A percentile compares a stretch with the other conserved stretches of the same genome.
These are phyloP conservation scores for Xylaria sp. DNA, from an alignment of 495 filamentous ascomycete genomes.

Conservation along the genomic window DNA sequence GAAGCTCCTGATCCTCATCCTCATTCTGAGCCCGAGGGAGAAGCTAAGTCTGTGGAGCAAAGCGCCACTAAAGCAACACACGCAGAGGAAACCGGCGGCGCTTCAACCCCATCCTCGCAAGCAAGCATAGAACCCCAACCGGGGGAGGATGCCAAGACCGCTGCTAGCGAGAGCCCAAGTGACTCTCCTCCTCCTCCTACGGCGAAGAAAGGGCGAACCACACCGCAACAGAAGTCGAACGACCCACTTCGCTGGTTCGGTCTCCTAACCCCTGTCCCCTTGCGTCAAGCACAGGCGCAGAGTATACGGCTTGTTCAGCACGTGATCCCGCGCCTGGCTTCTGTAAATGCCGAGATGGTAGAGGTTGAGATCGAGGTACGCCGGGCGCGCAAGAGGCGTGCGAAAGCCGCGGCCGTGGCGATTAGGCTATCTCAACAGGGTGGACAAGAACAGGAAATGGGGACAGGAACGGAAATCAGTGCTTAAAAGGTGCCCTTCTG, in stretches of 20 bases:
- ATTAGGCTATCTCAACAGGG: conserved; percentile 18
- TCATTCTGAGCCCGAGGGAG: background rate
- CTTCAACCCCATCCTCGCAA: background rate
- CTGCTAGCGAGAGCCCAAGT: background rate
- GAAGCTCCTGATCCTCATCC: background rate
- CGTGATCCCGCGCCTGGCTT: conserved; percentile 53
- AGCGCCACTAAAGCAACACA: conserved; percentile 17
- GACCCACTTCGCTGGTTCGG: conserved; percentile 77
- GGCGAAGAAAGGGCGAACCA: conserved; percentile 16
- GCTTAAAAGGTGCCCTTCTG: background rate
- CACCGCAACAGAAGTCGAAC: conserved; percentile 21
- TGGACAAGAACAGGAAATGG: conserved; percentile 25
- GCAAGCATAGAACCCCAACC: background rate
- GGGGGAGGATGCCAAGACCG: background rate
- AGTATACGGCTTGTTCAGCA: conserved; percentile 52
- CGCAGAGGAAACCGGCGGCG: background rate
- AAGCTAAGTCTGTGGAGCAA: conserved; percentile 26
- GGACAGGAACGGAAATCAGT: conserved; percentile 17
- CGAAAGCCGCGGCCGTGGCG: conserved; percentile 48
- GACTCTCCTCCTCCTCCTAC: background rate
- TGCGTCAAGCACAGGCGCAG: conserved; percentile 65
- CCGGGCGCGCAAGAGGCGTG: conserved; percentile 56
- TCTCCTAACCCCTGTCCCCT: conserved; percentile 64
- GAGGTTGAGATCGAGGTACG: conserved; percentile 58
- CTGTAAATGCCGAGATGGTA: conserved; percentile 55